Base-by-base conservation (phyloP, 805 yeast genomes). In the Cyberlindnera mississippiensis region DNA sequence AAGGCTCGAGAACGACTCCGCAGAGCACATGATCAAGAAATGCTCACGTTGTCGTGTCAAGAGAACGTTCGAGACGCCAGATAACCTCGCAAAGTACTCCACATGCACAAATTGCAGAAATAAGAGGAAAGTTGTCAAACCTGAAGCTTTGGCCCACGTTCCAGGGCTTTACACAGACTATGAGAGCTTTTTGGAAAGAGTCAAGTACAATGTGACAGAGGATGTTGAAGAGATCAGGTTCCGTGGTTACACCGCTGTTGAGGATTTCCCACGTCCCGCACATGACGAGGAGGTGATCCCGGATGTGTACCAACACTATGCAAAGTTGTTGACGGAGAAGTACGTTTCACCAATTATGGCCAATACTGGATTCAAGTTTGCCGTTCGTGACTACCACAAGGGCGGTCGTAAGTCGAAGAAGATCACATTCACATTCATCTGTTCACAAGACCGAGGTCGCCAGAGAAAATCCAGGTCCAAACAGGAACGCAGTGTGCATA, bases 1-100 rank as follows among this genome's bases (percentile, higher is more conserved):
- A 9, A 20, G 24, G 9, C 24, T 20, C 9, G 24, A 20, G 24
- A 20, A 20, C 9, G 24, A 20, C 9, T 20, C 24, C 24, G 9
- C 24, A 6, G 24, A 20, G 24, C 24, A 20, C 9, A 20, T 20
- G n/a, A 48, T 62, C 8, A 65, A 60, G 50, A 70, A 70, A 42
- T 70, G 75, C 44, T 62, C 74, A 1, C 58, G 75, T 29, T 70
- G 75, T 47, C 53, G 74, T 14, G 69, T 66, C 17, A 69, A 66
- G 34, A 48, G 75, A 40, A 20, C 51, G 1, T 49, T 52, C 16
- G 75, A 70, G 45, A 50, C 56, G 7, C 40, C 50, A 3, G 65
- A 58, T 6, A 56, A 61, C 31, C 50, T 69, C 30, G 46, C 46
- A n/a, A 66, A 63, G 45, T 70, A 68, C 49, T 65, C 66, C n/a